These are phyloP conservation scores for Clonostachys chloroleuca DNA, from an alignment of 2,329 filamentous ascomycete species.

Conservation along the genomic window DNA sequence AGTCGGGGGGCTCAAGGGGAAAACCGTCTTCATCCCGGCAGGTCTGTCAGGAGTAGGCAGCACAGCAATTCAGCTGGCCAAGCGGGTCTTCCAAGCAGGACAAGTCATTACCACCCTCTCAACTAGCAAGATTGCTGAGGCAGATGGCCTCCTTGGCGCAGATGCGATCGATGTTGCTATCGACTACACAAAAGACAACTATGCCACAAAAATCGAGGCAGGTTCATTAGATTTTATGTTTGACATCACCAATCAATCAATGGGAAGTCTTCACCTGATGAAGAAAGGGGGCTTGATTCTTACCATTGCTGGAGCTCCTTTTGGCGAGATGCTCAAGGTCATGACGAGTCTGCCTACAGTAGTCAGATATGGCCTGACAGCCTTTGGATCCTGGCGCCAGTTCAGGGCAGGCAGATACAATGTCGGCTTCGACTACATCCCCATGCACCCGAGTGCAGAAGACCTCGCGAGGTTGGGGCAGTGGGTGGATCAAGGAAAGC, in stretches of 20 bases:
- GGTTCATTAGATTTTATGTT: conserved; percentile 34
- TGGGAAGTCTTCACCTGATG: neutral
- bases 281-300: no score
- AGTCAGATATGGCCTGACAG: no score
- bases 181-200: conserved; percentile 12
- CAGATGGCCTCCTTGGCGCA: conserved; percentile 28
- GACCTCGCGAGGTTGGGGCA: no score
- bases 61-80: conserved; percentile 28
- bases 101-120: conserved; percentile 40
- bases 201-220: conserved; percentile 16
- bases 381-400: no score
- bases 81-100: conserved; percentile 33
- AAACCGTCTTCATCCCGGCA: conserved; percentile 15
- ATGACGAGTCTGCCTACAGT: no score
- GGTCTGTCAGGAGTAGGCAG: conserved; percentile 3
- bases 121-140: conserved; percentile 28
- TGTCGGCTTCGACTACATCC: no score
- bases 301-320: no score
- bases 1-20: conserved; percentile 28
- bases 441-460: no score
- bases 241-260: conserved; percentile 27
- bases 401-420: no score
- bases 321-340: no score
- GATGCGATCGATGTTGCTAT: conserved; percentile 25
- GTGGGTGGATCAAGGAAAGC: no score